Base-by-base conservation (phyloP, 768 basidiomycete species). In the Lyophyllum atratum region DNA sequence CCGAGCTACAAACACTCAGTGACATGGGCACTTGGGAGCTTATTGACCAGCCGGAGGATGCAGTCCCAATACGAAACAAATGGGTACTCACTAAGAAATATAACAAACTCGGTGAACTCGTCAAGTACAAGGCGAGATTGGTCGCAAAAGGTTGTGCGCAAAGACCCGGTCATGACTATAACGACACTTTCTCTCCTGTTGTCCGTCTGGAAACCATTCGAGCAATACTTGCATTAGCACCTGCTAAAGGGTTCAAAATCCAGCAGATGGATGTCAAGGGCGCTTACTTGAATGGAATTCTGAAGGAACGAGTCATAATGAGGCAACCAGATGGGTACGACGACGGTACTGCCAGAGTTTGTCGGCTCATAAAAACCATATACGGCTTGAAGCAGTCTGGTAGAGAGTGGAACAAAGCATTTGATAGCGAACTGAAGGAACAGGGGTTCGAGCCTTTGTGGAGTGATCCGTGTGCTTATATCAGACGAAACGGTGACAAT, bases 61-160 rank as follows among this genome's bases (percentile, higher is more conserved):
- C 59, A 1, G 70, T 70, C 10, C 56, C 68, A 0, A 49, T 75
- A 0, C 59, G 61, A 0, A 70, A 61, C 2, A 72, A 70, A 50
- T 71, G 70, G 70, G 68, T 73, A 12, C 77, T 72, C 24, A 55
- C 62, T 1, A 80, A 80, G 61, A 64, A 67, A 39, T 69, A 77
- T 51, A 62, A 62, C 0, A 49, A 54, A 46, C 33, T 28, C 24
- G 5, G 44, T 22, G 34, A 52, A 47, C 43, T 44, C 5, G 28
- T 34, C 14, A 52, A 50, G 24, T 63, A 59, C 57, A 69, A 69
- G 44, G 67, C 66, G 8, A 34, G 64, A 4, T 33, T 70, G 8
- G 68, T 69, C 11, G 68, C 68, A 5, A 55, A 64, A 47, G 66
- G 69, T 3, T 73, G 56, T 55, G 60, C 55, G 0, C 71, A 73